These are phyloP conservation scores for Albizia julibrissin DNA, from an alignment of 306 rosid genomes.

Conservation along the genomic window DNA sequence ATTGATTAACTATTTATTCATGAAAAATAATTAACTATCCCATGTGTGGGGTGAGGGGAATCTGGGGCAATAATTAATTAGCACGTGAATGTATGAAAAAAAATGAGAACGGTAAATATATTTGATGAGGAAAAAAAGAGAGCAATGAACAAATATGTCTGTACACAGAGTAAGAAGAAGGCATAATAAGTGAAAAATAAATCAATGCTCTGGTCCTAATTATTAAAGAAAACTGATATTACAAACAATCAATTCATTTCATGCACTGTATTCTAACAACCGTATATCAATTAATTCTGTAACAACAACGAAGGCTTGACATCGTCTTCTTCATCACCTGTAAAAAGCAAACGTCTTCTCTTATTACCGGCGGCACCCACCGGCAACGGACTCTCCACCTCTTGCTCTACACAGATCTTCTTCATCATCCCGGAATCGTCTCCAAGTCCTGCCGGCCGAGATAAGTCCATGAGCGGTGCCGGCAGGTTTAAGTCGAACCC, in stretches of 20 bases:
- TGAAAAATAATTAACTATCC: no score
- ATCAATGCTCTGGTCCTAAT: not conserved
- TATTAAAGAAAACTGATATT: not conserved
- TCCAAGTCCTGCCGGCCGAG: slow-evolving; percentile 16
- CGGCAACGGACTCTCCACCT: slow-evolving; percentile 71
- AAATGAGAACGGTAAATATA: not conserved
- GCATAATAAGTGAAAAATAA: not conserved
- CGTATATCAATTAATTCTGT: slow-evolving; percentile 16
- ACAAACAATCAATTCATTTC: not conserved
- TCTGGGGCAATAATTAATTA: not conserved
- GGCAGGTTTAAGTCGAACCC: slow-evolving; percentile 66
- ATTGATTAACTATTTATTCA: no score
- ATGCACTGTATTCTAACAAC: not conserved
- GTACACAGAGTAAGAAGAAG: slow-evolving; percentile 37
- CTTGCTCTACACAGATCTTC: slow-evolving; percentile 43
- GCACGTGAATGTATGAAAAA: not conserved
- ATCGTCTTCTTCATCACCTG: not conserved
- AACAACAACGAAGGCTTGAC: not conserved
- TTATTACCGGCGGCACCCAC: slow-evolving; percentile 4
- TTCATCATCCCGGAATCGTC: not conserved
- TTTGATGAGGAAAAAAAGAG: not conserved
- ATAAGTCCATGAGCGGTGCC: slow-evolving; percentile 48
- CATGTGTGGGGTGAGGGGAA: not conserved
- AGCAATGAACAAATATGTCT: slow-evolving; percentile 39
- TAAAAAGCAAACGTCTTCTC: slow-evolving; percentile 32